phyloP scores from a whole-genome alignment of 148 eudicot species.

The Arctostaphylos glauca region DNA sequence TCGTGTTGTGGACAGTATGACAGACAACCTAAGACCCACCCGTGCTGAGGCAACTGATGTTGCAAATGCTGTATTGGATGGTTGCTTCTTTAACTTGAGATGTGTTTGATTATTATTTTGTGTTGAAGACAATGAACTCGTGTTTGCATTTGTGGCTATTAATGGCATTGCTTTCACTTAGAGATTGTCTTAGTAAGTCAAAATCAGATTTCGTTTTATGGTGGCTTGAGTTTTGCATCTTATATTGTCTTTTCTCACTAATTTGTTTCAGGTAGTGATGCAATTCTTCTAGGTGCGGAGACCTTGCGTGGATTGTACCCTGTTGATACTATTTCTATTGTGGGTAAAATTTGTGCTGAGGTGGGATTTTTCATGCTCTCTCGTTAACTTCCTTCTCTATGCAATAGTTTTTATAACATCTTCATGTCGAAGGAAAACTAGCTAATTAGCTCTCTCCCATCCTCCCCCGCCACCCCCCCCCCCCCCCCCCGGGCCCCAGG shows the following conservation, averaged over 20 bases:
- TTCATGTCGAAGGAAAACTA: not conserved
- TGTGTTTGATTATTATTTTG: constrained; percentile 73
- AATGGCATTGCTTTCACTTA: not conserved
- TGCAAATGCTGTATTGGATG: constrained; percentile 85
- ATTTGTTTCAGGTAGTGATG: constrained; percentile 74
- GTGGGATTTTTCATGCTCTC: constrained; percentile 28
- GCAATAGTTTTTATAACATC: not conserved
- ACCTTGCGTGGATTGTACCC: constrained; percentile 91
- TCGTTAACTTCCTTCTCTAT: not conserved
- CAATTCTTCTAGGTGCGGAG: constrained; percentile 97
- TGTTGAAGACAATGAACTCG: constrained; percentile 50
- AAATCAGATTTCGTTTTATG: not conserved
- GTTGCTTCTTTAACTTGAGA: constrained; percentile 40
- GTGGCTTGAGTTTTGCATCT: not conserved
- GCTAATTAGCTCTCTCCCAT: not conserved
- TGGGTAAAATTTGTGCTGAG: constrained; percentile 92
- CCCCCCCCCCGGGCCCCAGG: not conserved
- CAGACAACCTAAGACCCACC: constrained; percentile 84
- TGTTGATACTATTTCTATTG: constrained; percentile 77
- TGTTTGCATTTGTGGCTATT: not conserved
- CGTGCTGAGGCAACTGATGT: constrained; percentile 98
- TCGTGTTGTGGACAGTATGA: constrained; percentile 99
- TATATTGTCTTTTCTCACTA: not conserved
- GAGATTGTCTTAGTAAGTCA: not conserved
- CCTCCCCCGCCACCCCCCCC: not conserved